phyloP scores from a whole-genome alignment of 495 filamentous ascomycete genomes.

The Aspergillus funiculosus region DNA sequence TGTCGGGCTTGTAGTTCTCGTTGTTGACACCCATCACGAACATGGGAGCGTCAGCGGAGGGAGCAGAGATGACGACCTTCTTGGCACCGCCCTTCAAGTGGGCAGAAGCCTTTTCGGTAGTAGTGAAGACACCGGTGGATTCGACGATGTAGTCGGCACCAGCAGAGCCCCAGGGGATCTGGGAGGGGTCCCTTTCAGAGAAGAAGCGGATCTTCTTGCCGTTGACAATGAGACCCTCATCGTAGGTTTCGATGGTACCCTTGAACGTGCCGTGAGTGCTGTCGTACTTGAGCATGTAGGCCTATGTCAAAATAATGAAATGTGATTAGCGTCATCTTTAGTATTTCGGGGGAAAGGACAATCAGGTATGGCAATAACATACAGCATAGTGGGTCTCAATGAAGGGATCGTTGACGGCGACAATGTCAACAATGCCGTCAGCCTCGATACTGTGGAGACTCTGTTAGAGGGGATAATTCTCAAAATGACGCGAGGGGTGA shows the following conservation, averaged over 20 bases:
- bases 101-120: constrained; percentile 86
- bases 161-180: constrained; percentile 85
- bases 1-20: constrained; percentile 78
- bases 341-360: neutral
- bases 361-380: constrained; percentile 41
- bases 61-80: constrained; percentile 99
- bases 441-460: constrained; percentile 67
- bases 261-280: constrained; percentile 96
- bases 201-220: constrained; percentile 97
- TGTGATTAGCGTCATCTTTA: constrained; percentile 10
- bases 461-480: constrained; percentile 27
- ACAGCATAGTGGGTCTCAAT: constrained; percentile 98
- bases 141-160: constrained; percentile 96
- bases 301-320: constrained; percentile 49
- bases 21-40: constrained; percentile 99
- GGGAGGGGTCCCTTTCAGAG: constrained; percentile 81
- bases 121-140: constrained; percentile 99
- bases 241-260: constrained; percentile 70
- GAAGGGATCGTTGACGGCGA: constrained; percentile 99
- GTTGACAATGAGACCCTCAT: constrained; percentile 77
- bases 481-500: constrained; percentile 1
- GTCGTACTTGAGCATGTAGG: constrained; percentile 99
- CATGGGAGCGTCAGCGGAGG: constrained; percentile 98
- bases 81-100: constrained; percentile 99
- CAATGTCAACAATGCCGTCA: constrained; percentile 70